Evolutionary conservation across 139 green algal genomes (phyloP), one percentile per base, ranked within the genome.

Genomic region (Chlorella sp.): DNA sequence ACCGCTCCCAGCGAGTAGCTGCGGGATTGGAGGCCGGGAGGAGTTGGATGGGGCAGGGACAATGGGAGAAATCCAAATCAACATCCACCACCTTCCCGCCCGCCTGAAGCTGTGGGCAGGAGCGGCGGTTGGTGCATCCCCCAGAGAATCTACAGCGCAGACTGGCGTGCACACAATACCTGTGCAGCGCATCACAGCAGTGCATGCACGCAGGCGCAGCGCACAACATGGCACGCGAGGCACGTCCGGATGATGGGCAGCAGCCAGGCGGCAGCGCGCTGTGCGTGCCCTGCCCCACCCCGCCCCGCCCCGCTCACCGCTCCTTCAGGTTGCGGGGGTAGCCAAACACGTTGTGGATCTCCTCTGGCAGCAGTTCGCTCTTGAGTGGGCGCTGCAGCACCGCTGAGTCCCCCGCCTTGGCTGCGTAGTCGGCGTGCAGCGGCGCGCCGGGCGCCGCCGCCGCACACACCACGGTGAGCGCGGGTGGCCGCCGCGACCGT

Each of bases 271-370:
- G 9, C 44, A 51, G 44, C 9, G 7, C 6, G 44, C 9, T 51
- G 44, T 9, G n/a, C n/a, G n/a, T 51, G 44, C 44, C 44, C 44
- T 9, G 7, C 44, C 7, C 9, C 51, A 60, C 15, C 12, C 51
- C 28, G 28, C 17, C 4, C 28, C 23, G 51, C 2, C 32, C 1
- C 2, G 34, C 80, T 69, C 74, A 91, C 87, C 63, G 89, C n/a
- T 93, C 85, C 15, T 44, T 56, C 36, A 97, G 47, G 55, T 96
- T 87, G 34, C 90, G 86, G 0, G 91, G 83, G 81, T 92, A 98
- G 25, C 91, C 89, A 87, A 97, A 98, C 18, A 98, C 94, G 47
- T 88, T 87, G 1, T 87, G 88, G 38, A 98, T 89, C 55, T 98
- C 87, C 26, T 88, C 74, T 0, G 91, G 79, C 13, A 87, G 82